Base-by-base conservation (phyloP, 352 stramenopile genomes). In the Pythium aphanidermatum region DNA sequence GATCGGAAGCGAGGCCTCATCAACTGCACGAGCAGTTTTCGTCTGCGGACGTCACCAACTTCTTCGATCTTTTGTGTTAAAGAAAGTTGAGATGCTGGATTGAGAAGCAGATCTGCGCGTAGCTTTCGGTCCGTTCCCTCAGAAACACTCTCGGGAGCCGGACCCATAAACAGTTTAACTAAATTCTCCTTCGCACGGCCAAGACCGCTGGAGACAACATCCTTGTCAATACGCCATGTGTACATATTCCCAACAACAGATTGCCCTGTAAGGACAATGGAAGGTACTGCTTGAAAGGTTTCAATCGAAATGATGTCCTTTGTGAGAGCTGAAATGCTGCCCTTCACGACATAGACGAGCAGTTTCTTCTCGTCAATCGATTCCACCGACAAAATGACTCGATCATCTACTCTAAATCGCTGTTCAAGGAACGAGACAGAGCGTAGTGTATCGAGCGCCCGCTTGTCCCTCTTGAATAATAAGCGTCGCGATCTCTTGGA, bases 151-250 rank as follows among this genome's bases (percentile, higher is more conserved):
- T 86, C 74, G 0, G 72, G 73, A 7, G 64, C 47, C 36, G 51
- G 44, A 49, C 72, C 74, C 55, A 83, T 65, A 64, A 90, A 85
- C 43, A 90, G 51, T 49, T 58, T 62, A 37, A 87, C 68, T 28
- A 92, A 66, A 57, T 92, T 89, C 47, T 86, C 75, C 45, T 86
- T 92, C 1, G 81, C 74, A 11, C 74, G 66, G 53, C 50, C 66
- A 29, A 90, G 65, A n/a, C 72, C 76, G 38, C 67, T 86, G 40
- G 72, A 59, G 13, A 87, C 79, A 12, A 61, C 36, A 23, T 92
- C 70, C 59, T 86, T 85, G 53, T 92, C 81, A n/a, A 92, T 38
- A 36, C 81, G 70, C 71, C 75, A 92, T 2, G 63, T 75, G 41
- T 74, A 89, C 13, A 72, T 33, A 20, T 64, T 65, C 0, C 81